Percentiles rank a stretch among this genome's conserved stretches.
phyloP scores from a whole-genome alignment of 169 alveolate species.

The Cryptosporidium parvum region DNA sequence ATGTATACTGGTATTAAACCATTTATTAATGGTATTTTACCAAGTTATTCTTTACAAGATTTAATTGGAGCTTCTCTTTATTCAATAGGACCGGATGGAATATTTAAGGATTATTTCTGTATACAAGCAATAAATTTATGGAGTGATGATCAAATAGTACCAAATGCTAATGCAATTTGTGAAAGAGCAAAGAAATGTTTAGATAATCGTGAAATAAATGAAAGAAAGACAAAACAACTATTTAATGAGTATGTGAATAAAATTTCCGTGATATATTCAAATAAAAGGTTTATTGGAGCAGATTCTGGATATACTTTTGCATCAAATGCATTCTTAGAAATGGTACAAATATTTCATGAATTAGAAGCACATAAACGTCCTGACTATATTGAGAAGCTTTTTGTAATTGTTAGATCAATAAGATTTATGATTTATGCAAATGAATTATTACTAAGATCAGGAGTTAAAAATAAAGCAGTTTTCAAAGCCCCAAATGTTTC shows the following conservation, averaged over 20 bases:
- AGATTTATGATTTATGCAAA: constrained; percentile 73
- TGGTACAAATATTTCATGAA: constrained; percentile 11
- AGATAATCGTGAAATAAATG: constrained; percentile 14
- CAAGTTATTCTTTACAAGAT: constrained; percentile 66
- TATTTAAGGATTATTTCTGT: constrained; percentile 39
- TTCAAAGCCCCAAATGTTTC: constrained; percentile 29
- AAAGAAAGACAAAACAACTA: constrained; percentile 7
- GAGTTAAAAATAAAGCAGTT: constrained; percentile 61
- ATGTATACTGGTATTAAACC: constrained; percentile 63
- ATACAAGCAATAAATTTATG: constrained; percentile 69
- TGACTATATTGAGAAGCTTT: constrained; percentile 60
- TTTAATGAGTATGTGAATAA: not conserved
- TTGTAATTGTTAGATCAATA: constrained; percentile 58
- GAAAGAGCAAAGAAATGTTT: constrained; percentile 35
- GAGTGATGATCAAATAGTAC: constrained; percentile 74
- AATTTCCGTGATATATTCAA: constrained; percentile 21
- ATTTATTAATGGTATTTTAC: constrained; percentile 49
- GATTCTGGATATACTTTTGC: constrained; percentile 30
- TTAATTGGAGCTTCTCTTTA: constrained; percentile 58
- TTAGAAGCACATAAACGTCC: constrained; percentile 70
- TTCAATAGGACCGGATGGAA: constrained; percentile 6
- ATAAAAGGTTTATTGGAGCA: constrained; percentile 54
- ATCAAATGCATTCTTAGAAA: not conserved
- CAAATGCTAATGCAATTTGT: constrained; percentile 44
- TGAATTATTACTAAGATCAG: constrained; percentile 49